Conservation (phyloP, 768 basidiomycete genomes). For the Mycena sanguinolenta region DNA sequence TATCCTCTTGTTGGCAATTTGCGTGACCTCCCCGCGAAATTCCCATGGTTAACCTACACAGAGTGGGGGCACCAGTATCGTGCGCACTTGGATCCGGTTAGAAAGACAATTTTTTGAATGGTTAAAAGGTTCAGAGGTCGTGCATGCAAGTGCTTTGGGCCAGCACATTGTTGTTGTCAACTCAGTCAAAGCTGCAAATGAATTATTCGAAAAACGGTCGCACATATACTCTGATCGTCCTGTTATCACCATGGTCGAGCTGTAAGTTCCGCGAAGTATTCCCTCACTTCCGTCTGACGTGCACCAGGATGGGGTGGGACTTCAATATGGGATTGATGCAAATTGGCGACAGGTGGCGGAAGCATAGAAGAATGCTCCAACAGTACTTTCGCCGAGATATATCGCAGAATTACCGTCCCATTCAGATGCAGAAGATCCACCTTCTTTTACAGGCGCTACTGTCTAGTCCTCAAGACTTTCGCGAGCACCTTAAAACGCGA, state of each 20-base stretch:
- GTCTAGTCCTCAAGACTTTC: slow-evolving; percentile 34
- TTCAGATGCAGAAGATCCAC: slow-evolving; percentile 43
- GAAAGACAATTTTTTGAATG: neutral
- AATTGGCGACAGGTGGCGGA: slow-evolving; percentile 48
- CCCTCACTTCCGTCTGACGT: neutral
- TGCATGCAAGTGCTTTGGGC: slow-evolving; percentile 40
- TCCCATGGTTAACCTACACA: slow-evolving; percentile 39
- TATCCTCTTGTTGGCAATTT: too few species aligned
- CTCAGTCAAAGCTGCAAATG: slow-evolving; percentile 40
- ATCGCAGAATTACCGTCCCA: slow-evolving; percentile 37
- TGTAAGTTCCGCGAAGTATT: slow-evolving; percentile 25
- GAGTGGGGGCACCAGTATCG: slow-evolving; percentile 40
- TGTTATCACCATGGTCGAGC: slow-evolving; percentile 27
- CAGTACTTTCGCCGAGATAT: slow-evolving; percentile 43
- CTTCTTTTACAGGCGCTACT: slow-evolving; percentile 37
- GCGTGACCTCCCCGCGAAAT: slow-evolving; percentile 33
- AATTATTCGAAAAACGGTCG: slow-evolving; percentile 42
- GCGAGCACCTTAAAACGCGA: slow-evolving; percentile 17
- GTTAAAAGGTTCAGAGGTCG: slow-evolving; percentile 34
- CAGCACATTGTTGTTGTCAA: slow-evolving; percentile 46
- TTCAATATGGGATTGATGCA: slow-evolving; percentile 45
- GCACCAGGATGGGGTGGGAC: slow-evolving; percentile 48
- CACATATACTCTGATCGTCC: slow-evolving; percentile 42
- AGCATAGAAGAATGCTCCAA: slow-evolving; percentile 46
- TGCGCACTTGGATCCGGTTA: neutral